A percentile compares a stretch with the other conserved stretches of the same genome.
phyloP scores from a whole-genome alignment of 768 basidiomycete genomes.

The Boletus rubropictus region DNA sequence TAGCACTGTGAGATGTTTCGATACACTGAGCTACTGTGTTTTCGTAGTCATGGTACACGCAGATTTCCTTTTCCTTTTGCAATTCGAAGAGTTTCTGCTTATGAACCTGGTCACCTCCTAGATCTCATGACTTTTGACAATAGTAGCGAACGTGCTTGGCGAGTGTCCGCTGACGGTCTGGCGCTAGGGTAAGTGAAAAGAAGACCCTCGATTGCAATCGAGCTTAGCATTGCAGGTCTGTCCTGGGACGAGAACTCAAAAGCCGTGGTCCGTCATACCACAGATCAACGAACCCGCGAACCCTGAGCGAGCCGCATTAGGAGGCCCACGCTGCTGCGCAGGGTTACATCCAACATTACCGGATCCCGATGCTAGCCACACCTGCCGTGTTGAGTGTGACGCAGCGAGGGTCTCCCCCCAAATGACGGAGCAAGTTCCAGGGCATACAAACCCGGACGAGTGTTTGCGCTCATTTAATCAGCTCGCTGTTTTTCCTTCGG shows the following conservation, averaged over 20 bases:
- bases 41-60: conserved; percentile 21
- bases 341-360: conserved; percentile 2
- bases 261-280: conserved; percentile 4
- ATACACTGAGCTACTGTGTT: conserved; percentile 18
- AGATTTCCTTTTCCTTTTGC: conserved; percentile 10
- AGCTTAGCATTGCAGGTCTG: background rate
- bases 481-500: conserved; percentile 2
- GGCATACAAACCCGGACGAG: conserved; percentile 6
- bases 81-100: conserved; percentile 6
- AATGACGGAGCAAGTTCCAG: conserved; percentile 4
- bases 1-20: conserved; percentile 17
- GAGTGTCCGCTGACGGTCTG: conserved; percentile 4
- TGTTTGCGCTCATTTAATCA: conserved; percentile 11
- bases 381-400: conserved; percentile 9
- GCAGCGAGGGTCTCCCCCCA: background rate
- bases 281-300: conserved; percentile 9
- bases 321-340: conserved; percentile 19
- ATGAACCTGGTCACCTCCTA: background rate
- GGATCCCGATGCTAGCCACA: conserved; percentile 7
- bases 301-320: conserved; percentile 15
- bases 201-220: conserved; percentile 18
- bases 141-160: conserved; percentile 5
- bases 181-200: conserved; percentile 13
- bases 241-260: background rate
- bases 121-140: conserved; percentile 1